Evolutionary conservation across 441 rosid genomes (phyloP).

Genomic region (Bocquillonia castaneifolia): DNA sequence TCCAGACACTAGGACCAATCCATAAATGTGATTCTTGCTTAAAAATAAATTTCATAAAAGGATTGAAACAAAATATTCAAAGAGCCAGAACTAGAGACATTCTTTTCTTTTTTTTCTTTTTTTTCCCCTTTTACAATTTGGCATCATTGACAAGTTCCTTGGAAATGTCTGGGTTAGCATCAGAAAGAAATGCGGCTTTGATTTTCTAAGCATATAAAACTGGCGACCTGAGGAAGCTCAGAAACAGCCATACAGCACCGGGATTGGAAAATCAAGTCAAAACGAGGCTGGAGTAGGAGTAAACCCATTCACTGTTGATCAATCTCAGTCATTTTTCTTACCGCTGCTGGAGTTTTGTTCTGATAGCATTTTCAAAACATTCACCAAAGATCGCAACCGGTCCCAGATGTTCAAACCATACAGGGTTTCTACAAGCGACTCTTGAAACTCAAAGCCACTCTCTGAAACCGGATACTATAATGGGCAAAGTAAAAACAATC

Average conservation of each 20-base stretch:
- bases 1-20: not conserved
- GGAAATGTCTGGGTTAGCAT: not conserved
- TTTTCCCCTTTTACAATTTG: too few species aligned
- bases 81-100: too few species aligned
- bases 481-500: slow-evolving; percentile 3
- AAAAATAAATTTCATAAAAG: not conserved
- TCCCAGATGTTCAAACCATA: slow-evolving; percentile 88
- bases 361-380: slow-evolving; percentile 60
- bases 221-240: not conserved
- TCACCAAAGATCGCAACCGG: slow-evolving; percentile 68
- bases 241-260: not conserved
- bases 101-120: too few species aligned
- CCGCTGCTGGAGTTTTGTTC: slow-evolving; percentile 50
- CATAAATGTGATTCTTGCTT: not conserved
- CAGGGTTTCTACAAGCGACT: slow-evolving; percentile 72
- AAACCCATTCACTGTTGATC: not conserved
- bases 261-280: not conserved
- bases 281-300: not conserved
- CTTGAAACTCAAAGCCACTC: slow-evolving; percentile 79
- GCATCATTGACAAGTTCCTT: not conserved
- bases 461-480: slow-evolving; percentile 79
- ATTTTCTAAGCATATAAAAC: not conserved
- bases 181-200: not conserved
- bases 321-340: slow-evolving; percentile 42
- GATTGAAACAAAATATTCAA: too few species aligned